Conservation (phyloP, 2,329 filamentous ascomycete genomes). For the Stemphylium vesicarium region DNA sequence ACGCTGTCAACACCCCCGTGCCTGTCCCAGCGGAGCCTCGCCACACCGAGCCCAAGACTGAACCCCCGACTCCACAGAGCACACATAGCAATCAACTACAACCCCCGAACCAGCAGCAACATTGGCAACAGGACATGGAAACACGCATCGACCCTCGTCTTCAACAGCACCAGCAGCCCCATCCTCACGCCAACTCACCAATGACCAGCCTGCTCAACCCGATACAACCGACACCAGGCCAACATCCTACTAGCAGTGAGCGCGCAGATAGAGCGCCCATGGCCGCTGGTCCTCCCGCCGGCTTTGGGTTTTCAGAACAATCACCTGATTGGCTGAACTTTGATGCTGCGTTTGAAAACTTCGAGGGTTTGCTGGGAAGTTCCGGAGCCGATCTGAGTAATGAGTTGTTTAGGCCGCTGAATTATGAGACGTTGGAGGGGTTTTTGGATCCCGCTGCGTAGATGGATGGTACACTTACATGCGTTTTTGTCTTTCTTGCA, state of each 20-base stretch:
- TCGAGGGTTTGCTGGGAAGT: conserved; percentile 48
- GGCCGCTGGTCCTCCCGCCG: conserved; percentile 22
- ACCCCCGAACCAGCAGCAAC: conserved; percentile 18
- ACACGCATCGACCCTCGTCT: conserved; percentile 44
- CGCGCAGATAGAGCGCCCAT: conserved; percentile 37
- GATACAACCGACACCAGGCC: conserved; percentile 37
- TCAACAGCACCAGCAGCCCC: conserved; percentile 22
- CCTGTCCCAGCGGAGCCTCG: conserved; percentile 27
- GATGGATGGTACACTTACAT: too few species aligned
- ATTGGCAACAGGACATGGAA: conserved; percentile 35
- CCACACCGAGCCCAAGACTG: conserved; percentile 26
- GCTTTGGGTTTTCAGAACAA: conserved; percentile 43
- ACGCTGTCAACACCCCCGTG: conserved; percentile 43
- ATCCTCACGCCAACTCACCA: conserved; percentile 26
- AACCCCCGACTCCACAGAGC: conserved; percentile 25
- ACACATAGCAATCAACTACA: conserved; percentile 20
- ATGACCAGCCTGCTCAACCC: conserved; percentile 43
- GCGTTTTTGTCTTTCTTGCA: too few species aligned
- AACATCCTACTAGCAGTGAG: conserved; percentile 49
- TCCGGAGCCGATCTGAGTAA: conserved; percentile 48
- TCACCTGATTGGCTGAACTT: conserved; percentile 50
- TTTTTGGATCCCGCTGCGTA: conserved; percentile 38
- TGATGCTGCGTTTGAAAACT: conserved; percentile 50
- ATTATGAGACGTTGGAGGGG: conserved; percentile 44
- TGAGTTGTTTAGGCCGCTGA: conserved; percentile 47